A percentile compares a stretch with the other conserved stretches of the same genome.
These are phyloP conservation scores for Withania somnifera DNA, from an alignment of 305 asterid species.

Conservation along the genomic window DNA sequence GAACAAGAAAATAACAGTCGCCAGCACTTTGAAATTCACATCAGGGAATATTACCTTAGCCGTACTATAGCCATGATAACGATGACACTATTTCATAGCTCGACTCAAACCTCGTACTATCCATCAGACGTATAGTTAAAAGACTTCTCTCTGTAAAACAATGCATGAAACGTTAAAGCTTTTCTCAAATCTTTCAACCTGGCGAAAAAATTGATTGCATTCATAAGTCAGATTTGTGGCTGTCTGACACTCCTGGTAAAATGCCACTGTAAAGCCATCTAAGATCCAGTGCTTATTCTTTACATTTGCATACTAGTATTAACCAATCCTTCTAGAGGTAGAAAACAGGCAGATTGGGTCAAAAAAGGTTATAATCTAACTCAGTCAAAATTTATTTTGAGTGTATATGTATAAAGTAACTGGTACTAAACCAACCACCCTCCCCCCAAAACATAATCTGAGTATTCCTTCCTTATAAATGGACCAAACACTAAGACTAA, in stretches of 20 bases:
- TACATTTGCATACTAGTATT: neutral
- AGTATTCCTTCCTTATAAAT: neutral
- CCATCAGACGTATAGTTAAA: neutral
- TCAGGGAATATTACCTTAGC: neutral
- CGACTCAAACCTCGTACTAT: neutral
- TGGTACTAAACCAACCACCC: neutral
- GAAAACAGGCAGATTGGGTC: neutral
- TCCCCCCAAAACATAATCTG: neutral
- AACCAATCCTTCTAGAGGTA: neutral
- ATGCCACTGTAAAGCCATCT: neutral
- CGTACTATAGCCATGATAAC: neutral
- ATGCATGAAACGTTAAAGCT: neutral
- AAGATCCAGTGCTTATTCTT: neutral
- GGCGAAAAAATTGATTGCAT: neutral
- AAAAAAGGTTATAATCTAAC: neutral
- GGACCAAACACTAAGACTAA: neutral
- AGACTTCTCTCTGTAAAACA: neutral
- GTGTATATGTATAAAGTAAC: neutral
- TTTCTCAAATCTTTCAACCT: neutral
- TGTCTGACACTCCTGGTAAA: neutral
- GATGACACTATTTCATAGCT: neutral
- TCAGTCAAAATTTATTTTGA: neutral
- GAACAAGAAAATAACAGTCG: neutral
- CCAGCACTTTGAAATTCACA: neutral
- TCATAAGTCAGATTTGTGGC: neutral